Evolutionary conservation across 129 eudicot genomes (phyloP), one percentile per base, ranked within the genome.

Genomic region (Gnaphalium uliginosum): DNA sequence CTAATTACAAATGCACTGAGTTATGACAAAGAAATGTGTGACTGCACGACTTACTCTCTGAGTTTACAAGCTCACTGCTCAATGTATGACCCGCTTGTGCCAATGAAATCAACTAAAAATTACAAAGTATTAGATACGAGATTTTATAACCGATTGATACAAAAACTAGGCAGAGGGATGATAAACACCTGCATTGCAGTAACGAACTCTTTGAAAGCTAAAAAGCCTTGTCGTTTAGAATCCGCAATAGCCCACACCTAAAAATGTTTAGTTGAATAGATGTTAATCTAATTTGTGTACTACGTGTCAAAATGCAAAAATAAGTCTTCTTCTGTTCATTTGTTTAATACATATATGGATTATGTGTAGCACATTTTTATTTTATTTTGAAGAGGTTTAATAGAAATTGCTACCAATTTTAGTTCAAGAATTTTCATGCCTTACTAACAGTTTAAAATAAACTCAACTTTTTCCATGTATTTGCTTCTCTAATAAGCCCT

Each of bases 161-260:
- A 9, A 41, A 24, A 74, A 51, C 66, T 33, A 48, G 17, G 21
- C 22, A 73, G 39, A 29, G 10, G n/a, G 4, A 61, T 18, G 22
- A 48, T 5, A 62, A 56, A 26, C 15, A 93, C 98, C 96, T 90
- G 98, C 96, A 93, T 90, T 78, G 98, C 92, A 35, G 92, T 84
- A 76, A 88, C 71, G 30, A 93, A 93, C 85, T 93, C 96, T 64
- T 78, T 86, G 76, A 88, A 88, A 66, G 86, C 96, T 73, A 93
- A 91, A 84, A 74, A 90, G 26, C 98, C 98, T 84, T 88, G 92
- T 82, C 98, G 57, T 84, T 88, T 90, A 33, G 96, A 79, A 85
- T 93, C 98, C 35, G 96, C 95, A 65, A 93, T 85, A 24, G 92
- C 98, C 98, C 98, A 93, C 48, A 93, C 96, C 98, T 93, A 22